phyloP scores from a whole-genome alignment of 768 basidiomycete species.

The Mrakia blollopis region DNA sequence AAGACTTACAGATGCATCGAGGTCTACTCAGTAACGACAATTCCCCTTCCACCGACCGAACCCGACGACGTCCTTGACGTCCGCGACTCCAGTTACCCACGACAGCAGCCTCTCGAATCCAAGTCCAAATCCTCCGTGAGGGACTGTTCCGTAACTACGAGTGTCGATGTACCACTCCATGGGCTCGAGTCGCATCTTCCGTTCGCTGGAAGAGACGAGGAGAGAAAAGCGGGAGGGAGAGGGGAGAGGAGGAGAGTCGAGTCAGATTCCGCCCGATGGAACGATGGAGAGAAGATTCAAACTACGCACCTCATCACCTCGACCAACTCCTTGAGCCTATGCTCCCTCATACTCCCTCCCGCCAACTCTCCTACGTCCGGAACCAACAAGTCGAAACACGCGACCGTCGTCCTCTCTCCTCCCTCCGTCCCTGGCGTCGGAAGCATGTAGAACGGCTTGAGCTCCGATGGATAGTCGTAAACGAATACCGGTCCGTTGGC shows the following conservation, averaged over 20 bases:
- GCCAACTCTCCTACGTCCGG: slow-evolving; percentile 82
- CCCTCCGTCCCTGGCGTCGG: slow-evolving; percentile 34
- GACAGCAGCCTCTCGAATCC: slow-evolving; percentile 87
- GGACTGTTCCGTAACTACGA: slow-evolving; percentile 74
- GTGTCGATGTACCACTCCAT: slow-evolving; percentile 69
- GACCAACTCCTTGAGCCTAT: slow-evolving; percentile 40
- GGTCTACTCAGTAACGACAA: slow-evolving; percentile 20
- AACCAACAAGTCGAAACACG: slow-evolving; percentile 93
- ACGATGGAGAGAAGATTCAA: too few relatives aligned
- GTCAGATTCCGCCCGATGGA: not conserved
- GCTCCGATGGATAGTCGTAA: slow-evolving; percentile 70
- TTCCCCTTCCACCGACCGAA: slow-evolving; percentile 76
- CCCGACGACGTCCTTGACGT: slow-evolving; percentile 85
- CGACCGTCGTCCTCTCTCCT: slow-evolving; percentile 55
- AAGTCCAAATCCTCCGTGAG: slow-evolving; percentile 93
- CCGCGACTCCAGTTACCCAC: slow-evolving; percentile 80
- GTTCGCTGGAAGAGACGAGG: slow-evolving; percentile 17
- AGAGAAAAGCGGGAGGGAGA: slow-evolving; percentile 8
- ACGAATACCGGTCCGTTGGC: slow-evolving; percentile 79
- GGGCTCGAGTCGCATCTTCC: slow-evolving; percentile 44
- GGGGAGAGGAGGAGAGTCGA: not conserved
- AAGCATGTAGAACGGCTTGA: slow-evolving; percentile 96
- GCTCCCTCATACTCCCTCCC: slow-evolving; percentile 76
- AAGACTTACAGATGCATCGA: too few relatives aligned
- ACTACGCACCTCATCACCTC: slow-evolving; percentile 47